A percentile compares a stretch with the other conserved stretches of the same genome.
These are phyloP conservation scores for Neurospora sublineolata DNA, from an alignment of 495 filamentous ascomycete species.

Conservation along the genomic window DNA sequence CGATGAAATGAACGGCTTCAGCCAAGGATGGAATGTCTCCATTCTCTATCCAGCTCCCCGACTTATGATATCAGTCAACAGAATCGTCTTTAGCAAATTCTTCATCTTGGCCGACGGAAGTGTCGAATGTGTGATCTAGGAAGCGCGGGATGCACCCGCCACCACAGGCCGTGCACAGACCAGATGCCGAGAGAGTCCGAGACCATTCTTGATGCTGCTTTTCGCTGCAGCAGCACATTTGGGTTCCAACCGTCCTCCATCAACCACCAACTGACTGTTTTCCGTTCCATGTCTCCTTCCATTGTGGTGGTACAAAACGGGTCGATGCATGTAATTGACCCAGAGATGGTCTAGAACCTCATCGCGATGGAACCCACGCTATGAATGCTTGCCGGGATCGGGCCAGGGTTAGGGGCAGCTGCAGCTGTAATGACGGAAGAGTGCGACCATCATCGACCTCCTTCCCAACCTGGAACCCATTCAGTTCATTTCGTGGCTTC, in stretches of 20 bases:
- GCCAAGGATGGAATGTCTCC: neutral
- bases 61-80: neutral
- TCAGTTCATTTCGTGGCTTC: neutral
- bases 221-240: neutral
- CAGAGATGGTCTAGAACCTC: neutral
- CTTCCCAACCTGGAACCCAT: neutral
- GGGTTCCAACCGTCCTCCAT: neutral
- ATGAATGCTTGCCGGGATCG: neutral
- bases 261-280: neutral
- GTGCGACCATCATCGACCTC: neutral
- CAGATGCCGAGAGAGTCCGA: neutral
- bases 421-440: neutral
- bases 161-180: neutral
- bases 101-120: neutral
- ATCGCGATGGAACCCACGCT: neutral
- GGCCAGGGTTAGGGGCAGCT: neutral
- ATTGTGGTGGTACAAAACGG: neutral
- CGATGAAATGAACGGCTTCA: neutral
- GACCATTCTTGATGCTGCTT: neutral
- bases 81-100: neutral
- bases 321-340: neutral
- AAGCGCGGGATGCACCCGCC: neutral
- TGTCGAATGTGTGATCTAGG: neutral
- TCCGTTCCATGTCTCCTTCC: neutral
- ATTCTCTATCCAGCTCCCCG: too few species aligned